phyloP scores from a whole-genome alignment of 148 eudicot genomes.

The Chenopodium formosanum region DNA sequence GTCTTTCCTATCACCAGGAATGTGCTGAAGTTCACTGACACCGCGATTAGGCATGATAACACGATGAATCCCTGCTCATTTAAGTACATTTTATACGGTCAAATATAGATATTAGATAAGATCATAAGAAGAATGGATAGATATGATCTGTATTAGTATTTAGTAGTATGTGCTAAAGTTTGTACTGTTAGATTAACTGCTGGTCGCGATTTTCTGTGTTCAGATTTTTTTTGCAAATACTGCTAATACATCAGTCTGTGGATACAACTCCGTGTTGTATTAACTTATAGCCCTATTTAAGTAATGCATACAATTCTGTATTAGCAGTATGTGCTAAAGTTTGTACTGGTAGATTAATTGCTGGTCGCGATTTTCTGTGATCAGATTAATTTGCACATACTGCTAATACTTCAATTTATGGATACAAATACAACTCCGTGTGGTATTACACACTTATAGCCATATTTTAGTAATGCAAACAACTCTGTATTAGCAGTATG shows the following conservation, averaged over 20 bases:
- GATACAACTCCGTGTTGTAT: no score
- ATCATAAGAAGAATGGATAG: not conserved
- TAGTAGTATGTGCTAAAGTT: not conserved
- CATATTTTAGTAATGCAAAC: not conserved
- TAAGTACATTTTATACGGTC: not conserved
- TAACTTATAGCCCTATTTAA: not conserved
- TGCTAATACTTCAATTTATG: no score
- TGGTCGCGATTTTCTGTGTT: not conserved
- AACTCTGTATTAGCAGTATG: no score
- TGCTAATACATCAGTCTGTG: no score
- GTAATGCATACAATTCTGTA: not conserved
- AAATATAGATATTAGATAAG: not conserved
- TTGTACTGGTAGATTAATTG: no score
- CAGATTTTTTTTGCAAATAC: no score
- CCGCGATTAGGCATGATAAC: slow-evolving; percentile 84
- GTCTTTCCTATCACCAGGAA: slow-evolving; percentile 93
- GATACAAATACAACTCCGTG: no score
- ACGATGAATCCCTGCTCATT: slow-evolving; percentile 62
- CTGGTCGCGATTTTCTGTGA: not conserved
- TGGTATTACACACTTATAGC: not conserved
- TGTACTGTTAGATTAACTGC: no score
- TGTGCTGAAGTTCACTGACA: slow-evolving; percentile 90
- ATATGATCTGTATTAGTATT: no score
- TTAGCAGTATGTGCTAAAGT: not conserved
- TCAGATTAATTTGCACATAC: no score